These are phyloP conservation scores for Maudiozyma saulgeensis DNA, from an alignment of 805 yeast genomes.

Conservation along the genomic window DNA sequence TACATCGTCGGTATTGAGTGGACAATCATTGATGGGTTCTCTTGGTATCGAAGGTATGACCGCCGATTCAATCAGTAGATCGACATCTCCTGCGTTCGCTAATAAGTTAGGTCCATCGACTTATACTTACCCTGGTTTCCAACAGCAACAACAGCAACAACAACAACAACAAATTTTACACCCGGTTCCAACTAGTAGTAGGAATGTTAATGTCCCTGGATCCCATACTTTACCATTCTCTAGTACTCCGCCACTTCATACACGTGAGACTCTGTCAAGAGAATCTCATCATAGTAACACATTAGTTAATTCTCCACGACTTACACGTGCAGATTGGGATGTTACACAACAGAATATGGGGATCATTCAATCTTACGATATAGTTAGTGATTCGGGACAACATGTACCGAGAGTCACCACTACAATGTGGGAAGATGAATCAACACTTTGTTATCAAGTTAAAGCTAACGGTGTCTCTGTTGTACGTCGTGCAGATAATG, in stretches of 20 bases:
- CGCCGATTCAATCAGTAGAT: background rate
- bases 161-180: background rate
- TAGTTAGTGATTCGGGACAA: background rate
- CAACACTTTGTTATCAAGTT: conserved; percentile 75
- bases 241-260: background rate
- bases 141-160: background rate
- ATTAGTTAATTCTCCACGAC: background rate
- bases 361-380: conserved; percentile 3
- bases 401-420: conserved; percentile 53
- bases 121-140: conserved; percentile 16
- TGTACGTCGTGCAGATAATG: conserved; percentile 75
- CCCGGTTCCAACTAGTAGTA: conserved; percentile 1
- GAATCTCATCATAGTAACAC: background rate
- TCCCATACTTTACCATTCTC: background rate
- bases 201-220: background rate
- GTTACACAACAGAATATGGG: conserved; percentile 3
- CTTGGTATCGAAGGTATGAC: background rate
- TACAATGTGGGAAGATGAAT: conserved; percentile 87
- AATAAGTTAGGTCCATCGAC: conserved; percentile 5
- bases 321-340: conserved; percentile 3
- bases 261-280: background rate
- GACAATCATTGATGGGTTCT: background rate
- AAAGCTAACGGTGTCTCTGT: conserved; percentile 75
- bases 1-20: background rate
- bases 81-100: background rate